Conservation (phyloP, 768 basidiomycete genomes). For the Termitomyces sp. region DNA sequence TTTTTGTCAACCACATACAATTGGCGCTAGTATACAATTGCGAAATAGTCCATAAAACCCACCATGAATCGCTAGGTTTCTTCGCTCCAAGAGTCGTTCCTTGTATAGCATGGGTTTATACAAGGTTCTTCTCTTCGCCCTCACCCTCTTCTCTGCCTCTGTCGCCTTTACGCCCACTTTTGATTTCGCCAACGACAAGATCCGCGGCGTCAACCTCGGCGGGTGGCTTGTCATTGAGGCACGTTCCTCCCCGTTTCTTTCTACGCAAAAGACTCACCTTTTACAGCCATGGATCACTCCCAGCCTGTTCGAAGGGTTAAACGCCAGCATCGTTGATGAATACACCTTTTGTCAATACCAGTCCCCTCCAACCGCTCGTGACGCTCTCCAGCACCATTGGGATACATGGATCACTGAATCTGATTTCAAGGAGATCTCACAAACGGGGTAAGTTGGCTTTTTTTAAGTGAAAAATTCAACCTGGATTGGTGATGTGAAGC, state of each 20-base stretch:
- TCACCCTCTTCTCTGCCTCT: slow-evolving; percentile 27
- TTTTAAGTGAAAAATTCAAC: too few species aligned
- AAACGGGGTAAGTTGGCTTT: slow-evolving; percentile 49
- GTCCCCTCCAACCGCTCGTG: slow-evolving; percentile 36
- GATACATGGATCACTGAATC: slow-evolving; percentile 77
- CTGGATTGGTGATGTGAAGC: too few species aligned
- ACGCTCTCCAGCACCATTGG: slow-evolving; percentile 64
- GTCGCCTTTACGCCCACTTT: slow-evolving; percentile 50
- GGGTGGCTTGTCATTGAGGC: slow-evolving; percentile 48
- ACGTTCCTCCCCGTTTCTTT: slow-evolving; percentile 2
- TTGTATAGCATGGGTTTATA: background rate
- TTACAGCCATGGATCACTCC: slow-evolving; percentile 70
- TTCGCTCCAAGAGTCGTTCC: background rate
- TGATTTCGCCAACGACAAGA: slow-evolving; percentile 65
- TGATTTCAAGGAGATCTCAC: slow-evolving; percentile 71
- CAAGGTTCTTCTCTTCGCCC: slow-evolving; percentile 13
- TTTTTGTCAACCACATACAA: too few species aligned
- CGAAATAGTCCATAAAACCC: too few species aligned
- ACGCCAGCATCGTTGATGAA: slow-evolving; percentile 61
- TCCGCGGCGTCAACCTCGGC: slow-evolving; percentile 78
- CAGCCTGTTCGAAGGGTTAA: slow-evolving; percentile 33
- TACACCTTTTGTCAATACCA: slow-evolving; percentile 72
- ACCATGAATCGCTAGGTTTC: background rate
- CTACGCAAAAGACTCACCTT: too few species aligned
- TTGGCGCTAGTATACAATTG: too few species aligned